Evolutionary conservation across 345 rosid genomes (phyloP).

Genomic region (Hevea brasiliensis): DNA sequence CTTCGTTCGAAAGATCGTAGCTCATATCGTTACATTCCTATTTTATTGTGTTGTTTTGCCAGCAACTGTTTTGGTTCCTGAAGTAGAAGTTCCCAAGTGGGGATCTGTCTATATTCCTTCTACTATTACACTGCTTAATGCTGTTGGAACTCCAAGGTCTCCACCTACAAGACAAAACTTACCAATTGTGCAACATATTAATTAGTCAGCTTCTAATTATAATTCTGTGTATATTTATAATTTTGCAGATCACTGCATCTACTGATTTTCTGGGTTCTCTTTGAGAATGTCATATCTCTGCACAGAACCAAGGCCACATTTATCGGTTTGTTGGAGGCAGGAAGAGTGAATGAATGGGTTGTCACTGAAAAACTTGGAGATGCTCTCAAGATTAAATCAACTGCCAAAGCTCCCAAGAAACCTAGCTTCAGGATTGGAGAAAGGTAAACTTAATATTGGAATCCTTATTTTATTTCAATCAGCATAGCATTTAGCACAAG

Average conservation of each 20-base stretch:
- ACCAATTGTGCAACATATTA: no score
- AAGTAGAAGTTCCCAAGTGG: conserved; percentile 41
- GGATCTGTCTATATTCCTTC: conserved; percentile 41
- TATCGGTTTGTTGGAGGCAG: conserved; percentile 37
- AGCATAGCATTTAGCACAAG: no score
- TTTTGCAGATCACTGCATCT: conserved; percentile 52
- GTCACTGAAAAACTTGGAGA: conserved; percentile 48
- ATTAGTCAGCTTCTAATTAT: no score
- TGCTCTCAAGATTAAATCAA: conserved; percentile 52
- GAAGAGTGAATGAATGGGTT: conserved; percentile 41
- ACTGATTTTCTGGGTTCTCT: conserved; percentile 49
- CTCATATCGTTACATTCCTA: conserved; percentile 35
- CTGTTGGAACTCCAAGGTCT: conserved; percentile 44
- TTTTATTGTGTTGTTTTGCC: conserved; percentile 40
- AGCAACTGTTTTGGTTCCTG: conserved; percentile 39
- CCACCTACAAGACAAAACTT: no score
- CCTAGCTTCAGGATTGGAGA: conserved; percentile 60
- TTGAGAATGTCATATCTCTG: conserved; percentile 59
- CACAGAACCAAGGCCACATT: conserved; percentile 60
- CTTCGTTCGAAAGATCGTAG: conserved; percentile 38
- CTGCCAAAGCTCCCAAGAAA: conserved; percentile 46
- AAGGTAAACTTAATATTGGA: no score
- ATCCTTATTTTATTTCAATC: no score
- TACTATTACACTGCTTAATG: conserved; percentile 33
- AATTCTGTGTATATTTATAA: no score